Evolutionary conservation across 2,329 filamentous ascomycete genomes (phyloP).

Genomic region (Talaromyces islandicus): DNA sequence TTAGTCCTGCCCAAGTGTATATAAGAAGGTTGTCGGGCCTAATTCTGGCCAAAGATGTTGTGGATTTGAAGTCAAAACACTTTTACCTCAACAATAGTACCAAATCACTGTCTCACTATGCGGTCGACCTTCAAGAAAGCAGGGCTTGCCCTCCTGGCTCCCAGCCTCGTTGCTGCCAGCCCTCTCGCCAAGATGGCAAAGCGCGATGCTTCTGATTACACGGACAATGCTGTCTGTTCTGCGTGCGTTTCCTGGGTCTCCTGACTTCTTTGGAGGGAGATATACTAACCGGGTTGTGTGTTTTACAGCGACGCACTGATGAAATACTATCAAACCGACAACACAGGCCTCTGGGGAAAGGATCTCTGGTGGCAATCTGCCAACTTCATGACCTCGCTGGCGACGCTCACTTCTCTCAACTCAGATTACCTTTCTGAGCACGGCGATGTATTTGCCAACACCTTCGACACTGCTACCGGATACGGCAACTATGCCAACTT

Average conservation of each 20-base stretch:
- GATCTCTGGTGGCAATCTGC: slow-evolving; percentile 10
- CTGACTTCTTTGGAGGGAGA: neutral
- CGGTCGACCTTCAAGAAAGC: slow-evolving; percentile 1
- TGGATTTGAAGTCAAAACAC: neutral
- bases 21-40: neutral
- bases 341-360: slow-evolving; percentile 6
- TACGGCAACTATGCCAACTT: slow-evolving; percentile 10
- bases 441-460: slow-evolving; percentile 3
- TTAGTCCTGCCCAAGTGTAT: neutral
- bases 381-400: slow-evolving; percentile 9
- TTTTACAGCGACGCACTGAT: slow-evolving; percentile 6
- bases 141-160: slow-evolving; percentile 6
- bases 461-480: slow-evolving; percentile 3
- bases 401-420: slow-evolving; percentile 7
- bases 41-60: neutral
- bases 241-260: slow-evolving; percentile 1
- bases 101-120: neutral
- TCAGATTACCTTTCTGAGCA: slow-evolving; percentile 6
- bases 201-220: slow-evolving; percentile 8
- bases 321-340: slow-evolving; percentile 1
- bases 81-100: neutral
- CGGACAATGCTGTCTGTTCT: slow-evolving; percentile 6
- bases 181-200: slow-evolving; percentile 5
- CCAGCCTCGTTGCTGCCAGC: slow-evolving; percentile 4
- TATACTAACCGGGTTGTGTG: neutral